Conservation (phyloP, 176 grass and related monocot genomes). For the Oryza coarctata region DNA sequence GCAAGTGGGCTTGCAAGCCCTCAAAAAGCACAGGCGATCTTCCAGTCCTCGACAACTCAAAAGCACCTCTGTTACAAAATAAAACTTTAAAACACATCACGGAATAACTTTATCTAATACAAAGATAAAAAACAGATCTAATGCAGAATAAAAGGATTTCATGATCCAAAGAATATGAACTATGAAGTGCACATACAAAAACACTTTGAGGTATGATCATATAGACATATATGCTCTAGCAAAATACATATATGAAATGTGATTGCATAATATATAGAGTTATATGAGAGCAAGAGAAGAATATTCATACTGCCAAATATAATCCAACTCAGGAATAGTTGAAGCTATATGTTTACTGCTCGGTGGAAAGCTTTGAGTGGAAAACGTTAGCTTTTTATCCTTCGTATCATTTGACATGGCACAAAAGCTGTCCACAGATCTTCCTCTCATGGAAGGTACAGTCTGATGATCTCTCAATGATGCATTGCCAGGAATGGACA, state of each 20-base stretch:
- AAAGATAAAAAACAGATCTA: not conserved
- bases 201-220: constrained; percentile 7
- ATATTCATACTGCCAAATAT: constrained; percentile 82
- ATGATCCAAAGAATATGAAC: not conserved
- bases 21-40: constrained; percentile 61
- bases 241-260: not conserved
- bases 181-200: not conserved
- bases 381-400: not conserved
- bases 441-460: constrained; percentile 2
- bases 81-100: not conserved
- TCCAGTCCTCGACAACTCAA: constrained; percentile 70
- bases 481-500: not conserved
- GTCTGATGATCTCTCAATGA: constrained; percentile 18
- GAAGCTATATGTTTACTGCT: constrained; percentile 47
- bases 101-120: not conserved
- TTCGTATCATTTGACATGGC: constrained; percentile 26
- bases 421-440: not conserved
- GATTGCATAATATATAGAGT: not conserved
- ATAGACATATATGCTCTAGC: not conserved
- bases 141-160: not conserved
- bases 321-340: constrained; percentile 66
- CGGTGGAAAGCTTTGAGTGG: constrained; percentile 35
- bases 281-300: constrained; percentile 12
- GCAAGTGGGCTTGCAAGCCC: constrained; percentile 92
- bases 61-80: constrained; percentile 66